Evolutionary conservation across 371 early-diverging fungal species (phyloP), one percentile per base, ranked within the genome.

Genomic region (Syncephalastrum racemosum): DNA sequence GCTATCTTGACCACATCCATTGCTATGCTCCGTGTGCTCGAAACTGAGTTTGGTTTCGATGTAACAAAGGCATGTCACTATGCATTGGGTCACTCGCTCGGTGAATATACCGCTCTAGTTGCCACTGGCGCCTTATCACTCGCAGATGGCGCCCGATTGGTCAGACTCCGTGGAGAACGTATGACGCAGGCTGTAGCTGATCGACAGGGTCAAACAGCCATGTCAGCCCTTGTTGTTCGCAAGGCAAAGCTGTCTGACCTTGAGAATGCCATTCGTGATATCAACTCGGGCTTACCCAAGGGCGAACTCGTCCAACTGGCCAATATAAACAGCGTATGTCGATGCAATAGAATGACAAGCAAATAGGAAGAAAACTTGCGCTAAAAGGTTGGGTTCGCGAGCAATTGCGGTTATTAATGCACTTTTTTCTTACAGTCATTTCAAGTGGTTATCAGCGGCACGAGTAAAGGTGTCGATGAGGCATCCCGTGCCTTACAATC

Each of bases 381-480:
- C 31, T 1, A 54, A 4, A 24, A 25, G 25, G 27, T 10, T 41
- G 39, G 20, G 14, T 13, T 19, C 25, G 23, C 19, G 15, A 46
- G 10, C 25, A 44, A 20, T 12, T 46, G 36, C 12, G 12, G 10
- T 31, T 10, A 31, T 2, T 1, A 12, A 2, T 45, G n/a, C 63
- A 49, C 20, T 53, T 18, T 54, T 39, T 19, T 47, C 7, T 46
- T 66, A 7, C 76, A 85, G 73, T 81, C 85, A 36, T 83, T 85
- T 59, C 89, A 97, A 80, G 83, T 93, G 2, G 96, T 96, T 0
- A 84, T 97, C 47, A 92, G 92, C 61, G 98, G 98, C 19, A 95
- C 95, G 8, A 79, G 77, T 5, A 67, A 80, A 46, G 97, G 94
- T 8, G 95, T 96, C 15, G 93, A 94, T 54, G 79, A 86, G 56